Evolutionary conservation across 768 basidiomycete genomes (phyloP), one percentile per base, ranked within the genome.

Genomic region (Rhizopogon salebrosus): DNA sequence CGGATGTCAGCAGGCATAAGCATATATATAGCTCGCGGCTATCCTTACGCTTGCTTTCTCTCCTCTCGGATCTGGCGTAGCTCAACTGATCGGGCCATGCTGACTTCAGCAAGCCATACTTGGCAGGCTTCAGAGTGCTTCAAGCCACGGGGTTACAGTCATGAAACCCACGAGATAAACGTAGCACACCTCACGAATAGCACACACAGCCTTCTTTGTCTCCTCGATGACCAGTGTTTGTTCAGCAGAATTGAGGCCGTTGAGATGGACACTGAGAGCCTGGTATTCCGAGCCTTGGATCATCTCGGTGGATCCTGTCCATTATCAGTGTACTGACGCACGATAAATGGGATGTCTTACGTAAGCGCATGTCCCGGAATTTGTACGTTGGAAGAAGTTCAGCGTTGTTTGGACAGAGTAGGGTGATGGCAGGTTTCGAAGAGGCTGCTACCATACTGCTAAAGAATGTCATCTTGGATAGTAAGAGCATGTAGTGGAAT

Each of bases 91-190:
- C 66, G 66, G 18, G 18, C 35, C 20, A 36, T 57, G 52, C 56
- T 69, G 3, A 29, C 38, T 16, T 39, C 14, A 13, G 57, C 53
- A 31, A 70, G 61, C 66, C 66, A 67, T 27, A 52, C 55, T 38
- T 68, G 53, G 34, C 66, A 58, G 48, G 54, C 54, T 5, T 37
- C 59, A 23, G 66, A 58, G 48, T 68, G 69, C 66, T 67, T 26
- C 5, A 31, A 42, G 26, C 20, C 31, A 34, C 18, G 22, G 31
- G 20, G 35, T 29, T 34, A 46, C 2, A 18, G 23, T 34, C 16
- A 34, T 34, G 3, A 34, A 22, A 46, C 20, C 22, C 5, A 20
- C 20, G 13, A 34, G 5, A 9, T 14, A 34, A 34, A 34, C 22
- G 13, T 23, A 14, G 45, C 45, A 16, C 31, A 46, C 45, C 45